A percentile compares a stretch with the other conserved stretches of the same genome.
Conservation (phyloP, 2,329 filamentous ascomycete genomes). For the Ascochyta lentis region DNA sequence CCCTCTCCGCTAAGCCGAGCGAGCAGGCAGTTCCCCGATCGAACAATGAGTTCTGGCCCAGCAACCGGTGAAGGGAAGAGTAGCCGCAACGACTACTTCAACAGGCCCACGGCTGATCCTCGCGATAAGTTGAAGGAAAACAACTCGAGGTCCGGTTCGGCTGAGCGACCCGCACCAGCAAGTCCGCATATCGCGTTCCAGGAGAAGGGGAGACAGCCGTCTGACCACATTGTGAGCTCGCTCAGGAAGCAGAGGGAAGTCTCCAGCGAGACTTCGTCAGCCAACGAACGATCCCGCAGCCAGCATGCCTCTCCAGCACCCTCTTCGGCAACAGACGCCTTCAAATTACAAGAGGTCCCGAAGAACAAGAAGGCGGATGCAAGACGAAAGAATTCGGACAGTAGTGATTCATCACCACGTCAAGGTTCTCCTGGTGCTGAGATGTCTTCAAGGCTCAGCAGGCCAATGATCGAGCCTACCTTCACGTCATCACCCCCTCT, state of each 20-base stretch:
- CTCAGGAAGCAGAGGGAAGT: slow-evolving; percentile 56
- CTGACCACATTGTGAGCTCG: slow-evolving; percentile 65
- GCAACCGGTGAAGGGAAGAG: slow-evolving; percentile 36
- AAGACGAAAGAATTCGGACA: slow-evolving; percentile 54
- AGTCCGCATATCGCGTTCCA: slow-evolving; percentile 94
- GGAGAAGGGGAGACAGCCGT: slow-evolving; percentile 74
- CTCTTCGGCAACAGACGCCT: slow-evolving; percentile 53
- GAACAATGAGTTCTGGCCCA: slow-evolving; percentile 26
- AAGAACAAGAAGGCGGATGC: slow-evolving; percentile 64
- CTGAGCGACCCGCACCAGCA: slow-evolving; percentile 52
- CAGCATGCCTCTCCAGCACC: slow-evolving; percentile 47
- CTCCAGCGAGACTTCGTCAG: slow-evolving; percentile 36
- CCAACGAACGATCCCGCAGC: slow-evolving; percentile 58
- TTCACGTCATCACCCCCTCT: slow-evolving; percentile 49
- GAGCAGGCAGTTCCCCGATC: slow-evolving; percentile 39
- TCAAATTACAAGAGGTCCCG: slow-evolving; percentile 82
- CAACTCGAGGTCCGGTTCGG: slow-evolving; percentile 54
- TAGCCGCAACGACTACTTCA: slow-evolving; percentile 54
- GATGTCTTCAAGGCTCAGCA: slow-evolving; percentile 43
- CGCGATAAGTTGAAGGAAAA: slow-evolving; percentile 52
- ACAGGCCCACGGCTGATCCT: slow-evolving; percentile 43
- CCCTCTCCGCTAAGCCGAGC: slow-evolving; percentile 48
- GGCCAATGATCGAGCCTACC: slow-evolving; percentile 42
- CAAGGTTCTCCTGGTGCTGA: slow-evolving; percentile 52
- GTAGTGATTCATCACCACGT: slow-evolving; percentile 46